These are phyloP conservation scores for Barbarea vulgaris DNA, from an alignment of 345 rosid genomes.

Conservation along the genomic window DNA sequence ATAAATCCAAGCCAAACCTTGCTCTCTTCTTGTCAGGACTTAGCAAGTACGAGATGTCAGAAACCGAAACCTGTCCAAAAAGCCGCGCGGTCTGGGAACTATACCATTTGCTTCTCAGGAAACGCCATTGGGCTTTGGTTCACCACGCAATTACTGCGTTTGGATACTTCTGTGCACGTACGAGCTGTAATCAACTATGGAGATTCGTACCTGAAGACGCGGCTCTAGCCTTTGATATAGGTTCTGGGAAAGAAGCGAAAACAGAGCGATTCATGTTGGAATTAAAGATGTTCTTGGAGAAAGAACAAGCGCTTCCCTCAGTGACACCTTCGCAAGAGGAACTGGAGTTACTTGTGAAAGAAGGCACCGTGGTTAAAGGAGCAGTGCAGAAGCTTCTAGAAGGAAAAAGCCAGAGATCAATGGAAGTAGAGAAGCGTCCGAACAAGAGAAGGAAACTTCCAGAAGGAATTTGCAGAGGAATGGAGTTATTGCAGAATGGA, in stretches of 20 bases:
- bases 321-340: slow-evolving; percentile 47
- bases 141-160: slow-evolving; percentile 77
- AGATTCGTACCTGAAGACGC: slow-evolving; percentile 83
- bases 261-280: slow-evolving; percentile 77
- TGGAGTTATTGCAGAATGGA: slow-evolving; percentile 75
- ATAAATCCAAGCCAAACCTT: slow-evolving; percentile 61
- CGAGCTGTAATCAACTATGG: slow-evolving; percentile 83
- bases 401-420: slow-evolving; percentile 39
- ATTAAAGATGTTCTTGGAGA: slow-evolving; percentile 79
- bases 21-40: slow-evolving; percentile 78
- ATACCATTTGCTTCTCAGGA: slow-evolving; percentile 73
- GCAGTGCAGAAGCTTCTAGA: slow-evolving; percentile 34
- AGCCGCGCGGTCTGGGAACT: slow-evolving; percentile 73
- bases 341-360: slow-evolving; percentile 53
- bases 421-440: slow-evolving; percentile 37
- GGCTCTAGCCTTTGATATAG: slow-evolving; percentile 72
- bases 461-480: slow-evolving; percentile 69
- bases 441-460: slow-evolving; percentile 87
- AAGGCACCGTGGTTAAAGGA: slow-evolving; percentile 60
- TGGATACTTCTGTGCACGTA: slow-evolving; percentile 83
- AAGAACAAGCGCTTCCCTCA: slow-evolving; percentile 61
- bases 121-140: slow-evolving; percentile 77
- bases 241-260: slow-evolving; percentile 57
- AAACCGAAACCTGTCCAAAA: slow-evolving; percentile 62
- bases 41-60: slow-evolving; percentile 59